These are phyloP conservation scores for Aechmea fasciata DNA, from an alignment of 176 grass and related monocot species.

Conservation along the genomic window DNA sequence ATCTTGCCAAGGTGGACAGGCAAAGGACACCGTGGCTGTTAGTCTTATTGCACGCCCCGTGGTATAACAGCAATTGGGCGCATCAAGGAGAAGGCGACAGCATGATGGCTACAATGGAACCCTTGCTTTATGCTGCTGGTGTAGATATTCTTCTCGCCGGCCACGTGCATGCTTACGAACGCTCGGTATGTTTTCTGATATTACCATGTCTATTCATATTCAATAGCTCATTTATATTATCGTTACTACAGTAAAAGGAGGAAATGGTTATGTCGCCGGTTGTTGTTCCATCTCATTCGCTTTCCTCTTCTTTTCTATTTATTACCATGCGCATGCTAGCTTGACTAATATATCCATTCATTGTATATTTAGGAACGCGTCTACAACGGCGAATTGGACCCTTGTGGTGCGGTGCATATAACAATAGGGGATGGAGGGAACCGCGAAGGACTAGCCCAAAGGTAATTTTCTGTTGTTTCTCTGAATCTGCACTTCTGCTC, in stretches of 20 bases:
- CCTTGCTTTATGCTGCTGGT: conserved; percentile 61
- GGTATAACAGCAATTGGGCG: conserved; percentile 96
- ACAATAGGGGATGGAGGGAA: conserved; percentile 96
- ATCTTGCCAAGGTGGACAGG: conserved; percentile 74
- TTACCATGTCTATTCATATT: not conserved
- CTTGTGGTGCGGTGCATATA: conserved; percentile 77
- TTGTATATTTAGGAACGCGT: conserved; percentile 43
- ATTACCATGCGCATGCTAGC: too few relatives aligned
- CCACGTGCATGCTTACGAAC: conserved; percentile 96
- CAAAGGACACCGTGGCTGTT: conserved; percentile 72
- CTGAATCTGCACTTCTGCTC: not conserved
- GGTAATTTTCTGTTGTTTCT: conserved; percentile 21
- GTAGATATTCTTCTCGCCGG: conserved; percentile 79
- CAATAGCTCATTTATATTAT: not conserved
- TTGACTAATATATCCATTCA: conserved; percentile 7
- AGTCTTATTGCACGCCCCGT: conserved; percentile 62
- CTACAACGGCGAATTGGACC: conserved; percentile 45
- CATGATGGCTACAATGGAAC: conserved; percentile 75
- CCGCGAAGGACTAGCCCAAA: conserved; percentile 75
- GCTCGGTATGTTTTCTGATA: conserved; percentile 46
- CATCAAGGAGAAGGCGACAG: conserved; percentile 71
- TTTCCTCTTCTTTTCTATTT: too few relatives aligned
- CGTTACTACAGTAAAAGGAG: too few relatives aligned
- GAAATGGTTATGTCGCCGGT: too few relatives aligned
- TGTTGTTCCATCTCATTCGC: too few relatives aligned